Percentiles rank a stretch among this genome's conserved stretches.
Conservation (phyloP, 306 rosid species). For the Gillenia trifoliata region DNA sequence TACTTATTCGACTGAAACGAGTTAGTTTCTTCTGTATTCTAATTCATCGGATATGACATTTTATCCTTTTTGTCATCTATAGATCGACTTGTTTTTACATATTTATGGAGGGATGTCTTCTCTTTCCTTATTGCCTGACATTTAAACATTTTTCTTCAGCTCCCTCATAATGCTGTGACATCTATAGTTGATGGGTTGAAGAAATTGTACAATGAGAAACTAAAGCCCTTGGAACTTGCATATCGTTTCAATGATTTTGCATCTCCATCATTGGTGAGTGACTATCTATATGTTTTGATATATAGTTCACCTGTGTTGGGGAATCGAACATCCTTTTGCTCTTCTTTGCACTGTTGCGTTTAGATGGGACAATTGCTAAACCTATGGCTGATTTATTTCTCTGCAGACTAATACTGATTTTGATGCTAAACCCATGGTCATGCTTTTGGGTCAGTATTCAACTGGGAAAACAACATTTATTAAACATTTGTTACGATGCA, state of each 20-base stretch:
- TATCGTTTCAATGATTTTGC: constrained; percentile 81
- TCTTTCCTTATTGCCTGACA: background rate
- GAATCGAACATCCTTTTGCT: constrained; percentile 1
- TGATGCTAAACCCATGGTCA: constrained; percentile 99
- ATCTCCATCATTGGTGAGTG: constrained; percentile 70
- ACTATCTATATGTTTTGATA: background rate
- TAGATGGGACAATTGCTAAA: constrained; percentile 12
- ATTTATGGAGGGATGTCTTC: background rate
- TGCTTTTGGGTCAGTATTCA: constrained; percentile 97
- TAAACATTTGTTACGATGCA: constrained; percentile 72
- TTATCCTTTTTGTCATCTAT: background rate
- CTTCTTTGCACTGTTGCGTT: background rate
- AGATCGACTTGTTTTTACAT: background rate
- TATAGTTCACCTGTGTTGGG: background rate
- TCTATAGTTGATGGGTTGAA: constrained; percentile 87
- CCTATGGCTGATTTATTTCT: constrained; percentile 5
- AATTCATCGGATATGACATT: background rate
- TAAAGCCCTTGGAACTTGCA: constrained; percentile 78
- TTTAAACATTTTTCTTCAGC: constrained; percentile 31
- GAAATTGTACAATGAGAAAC: constrained; percentile 66
- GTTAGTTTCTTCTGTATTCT: background rate
- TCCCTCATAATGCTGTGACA: constrained; percentile 64
- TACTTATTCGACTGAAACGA: background rate
- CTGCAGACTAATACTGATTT: constrained; percentile 73
- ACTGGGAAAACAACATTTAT: constrained; percentile 96